Evolutionary conservation across 345 rosid genomes (phyloP), one percentile per base, ranked within the genome.

Genomic region (Citrus australasica): DNA sequence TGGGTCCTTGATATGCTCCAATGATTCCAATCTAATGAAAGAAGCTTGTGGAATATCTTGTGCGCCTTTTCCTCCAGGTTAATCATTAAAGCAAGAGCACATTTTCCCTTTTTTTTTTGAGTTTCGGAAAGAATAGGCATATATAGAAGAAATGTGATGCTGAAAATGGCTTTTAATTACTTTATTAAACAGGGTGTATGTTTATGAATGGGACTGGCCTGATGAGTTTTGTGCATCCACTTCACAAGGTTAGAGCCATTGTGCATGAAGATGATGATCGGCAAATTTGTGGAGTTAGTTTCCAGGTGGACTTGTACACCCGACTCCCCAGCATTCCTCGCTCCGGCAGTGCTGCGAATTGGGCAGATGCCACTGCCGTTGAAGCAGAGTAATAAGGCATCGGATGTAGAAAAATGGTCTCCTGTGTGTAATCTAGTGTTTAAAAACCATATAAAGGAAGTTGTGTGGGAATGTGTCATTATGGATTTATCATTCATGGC

Each of bases 1-100:
- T 73, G 90, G 89, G 2, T 87, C 88, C 56, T 82, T 89, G 14
- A 81, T 87, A 7, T 84, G 80, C 16, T 88, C 90, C 37, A 84
- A 89, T 85, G 90, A 91, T 67, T 37, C 84, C 2, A 83, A 85
- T 10, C 79, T 88, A 16, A 82, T 87, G 21, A 83, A 78, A 85
- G 85, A 78, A 33, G 89, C 88, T 28, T 92, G 97, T 79, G 88
- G 90, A 53, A 91, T 88, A 81, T 91, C 90, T 56, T 87, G 66
- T 51, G 83, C 90, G 11, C 88, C 93, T 32, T 89, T 89, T 76
- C 90, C 92, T 71, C 58, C 88, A 30, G 90, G 92, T 88, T 80
- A 27, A 3, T 27, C 25, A 19, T 8, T 65, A 19, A 30, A 70
- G 17, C 19, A 40, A 62, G 66, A 62, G 66, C 33, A 27, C 35